Conservation (phyloP, 495 filamentous ascomycete genomes). For the Tuber indicum region DNA sequence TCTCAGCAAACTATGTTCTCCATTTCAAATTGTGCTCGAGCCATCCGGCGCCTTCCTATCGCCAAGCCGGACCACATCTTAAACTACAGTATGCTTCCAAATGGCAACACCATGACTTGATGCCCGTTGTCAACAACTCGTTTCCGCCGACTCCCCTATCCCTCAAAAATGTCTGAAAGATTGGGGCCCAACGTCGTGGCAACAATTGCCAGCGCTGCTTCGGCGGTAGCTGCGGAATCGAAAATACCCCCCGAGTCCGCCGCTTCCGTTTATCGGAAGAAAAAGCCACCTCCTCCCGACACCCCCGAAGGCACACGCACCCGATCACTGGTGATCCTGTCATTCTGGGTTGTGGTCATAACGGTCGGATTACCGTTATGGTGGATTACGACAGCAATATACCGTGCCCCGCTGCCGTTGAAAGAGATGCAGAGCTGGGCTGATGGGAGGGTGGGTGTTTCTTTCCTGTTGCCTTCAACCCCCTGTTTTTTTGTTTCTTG, state of each 20-base stretch:
- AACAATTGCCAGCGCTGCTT: slow-evolving; percentile 14
- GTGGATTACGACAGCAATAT: slow-evolving; percentile 93
- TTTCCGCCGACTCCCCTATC: neutral
- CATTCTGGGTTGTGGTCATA: slow-evolving; percentile 85
- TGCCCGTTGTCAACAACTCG: neutral
- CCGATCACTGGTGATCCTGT: slow-evolving; percentile 67
- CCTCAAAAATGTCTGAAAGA: slow-evolving; percentile 22
- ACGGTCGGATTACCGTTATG: slow-evolving; percentile 87
- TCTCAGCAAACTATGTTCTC: neutral
- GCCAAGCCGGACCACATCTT: slow-evolving; percentile 1
- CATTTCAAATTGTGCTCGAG: neutral
- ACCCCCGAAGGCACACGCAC: slow-evolving; percentile 59
- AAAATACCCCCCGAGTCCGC: slow-evolving; percentile 9
- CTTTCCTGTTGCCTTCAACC: neutral
- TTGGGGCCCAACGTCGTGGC: slow-evolving; percentile 15
- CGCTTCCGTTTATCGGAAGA: slow-evolving; percentile 9
- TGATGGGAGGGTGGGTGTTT: slow-evolving; percentile 67
- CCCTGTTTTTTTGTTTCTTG: slow-evolving; percentile 14
- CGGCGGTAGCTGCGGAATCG: slow-evolving; percentile 13
- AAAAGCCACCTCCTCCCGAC: slow-evolving; percentile 62
- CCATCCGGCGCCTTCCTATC: neutral
- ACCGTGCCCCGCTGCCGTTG: slow-evolving; percentile 77
- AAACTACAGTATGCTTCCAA: neutral
- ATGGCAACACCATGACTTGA: neutral
- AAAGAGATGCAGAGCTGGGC: slow-evolving; percentile 88